Base-by-base conservation (phyloP, 495 filamentous ascomycete species). In the Thermothielavioides terrestris region DNA sequence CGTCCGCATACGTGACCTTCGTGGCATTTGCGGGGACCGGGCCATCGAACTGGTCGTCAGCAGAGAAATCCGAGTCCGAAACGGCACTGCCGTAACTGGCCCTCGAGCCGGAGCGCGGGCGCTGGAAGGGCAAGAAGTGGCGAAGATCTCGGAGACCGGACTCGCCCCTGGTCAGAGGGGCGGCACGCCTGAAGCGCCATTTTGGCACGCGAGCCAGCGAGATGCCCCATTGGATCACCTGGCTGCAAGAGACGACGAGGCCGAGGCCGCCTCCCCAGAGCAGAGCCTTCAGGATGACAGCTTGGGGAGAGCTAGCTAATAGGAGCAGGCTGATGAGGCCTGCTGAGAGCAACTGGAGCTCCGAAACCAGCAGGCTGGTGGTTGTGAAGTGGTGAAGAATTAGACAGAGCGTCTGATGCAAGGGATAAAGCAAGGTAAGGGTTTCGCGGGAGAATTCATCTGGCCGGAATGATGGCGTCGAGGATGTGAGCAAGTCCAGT, bases 231-330 rank as follows among this genome's bases (percentile, higher is more conserved):
- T 73, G 79, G n/a, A 97, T 79, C 14, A 91, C 76, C 40, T 83
- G 78, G 32, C 76, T 74, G 62, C 86, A 94, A 12, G 77, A 72
- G 17, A 88, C 69, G 41, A 94, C 82, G 15, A 94, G 57, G 42
- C 77, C 76, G 40, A 96, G 63, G 23, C 90, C 89, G 22, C 94
- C 94, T 30, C 88, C 75, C 90, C 92, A 97, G 6, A 97, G 71
- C 25, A 95, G 61, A 8, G 82, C 78, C 63, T 86, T 85, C 6
- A 97, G 67, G 39, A 97, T 94, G 26, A 85, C 69, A 6, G 81
- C 81, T 67, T 97, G 94, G 1, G 92, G 89, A 8, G 91, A 94
- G 9, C 65, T 60, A 22, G 89, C 82, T 52, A 89, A 77, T 12
- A 95, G 61, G 32, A 89, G 71, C 35, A 97, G 65, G 64, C 96